Conservation (phyloP, 495 filamentous ascomycete species). For the Lophium mytilinum region DNA sequence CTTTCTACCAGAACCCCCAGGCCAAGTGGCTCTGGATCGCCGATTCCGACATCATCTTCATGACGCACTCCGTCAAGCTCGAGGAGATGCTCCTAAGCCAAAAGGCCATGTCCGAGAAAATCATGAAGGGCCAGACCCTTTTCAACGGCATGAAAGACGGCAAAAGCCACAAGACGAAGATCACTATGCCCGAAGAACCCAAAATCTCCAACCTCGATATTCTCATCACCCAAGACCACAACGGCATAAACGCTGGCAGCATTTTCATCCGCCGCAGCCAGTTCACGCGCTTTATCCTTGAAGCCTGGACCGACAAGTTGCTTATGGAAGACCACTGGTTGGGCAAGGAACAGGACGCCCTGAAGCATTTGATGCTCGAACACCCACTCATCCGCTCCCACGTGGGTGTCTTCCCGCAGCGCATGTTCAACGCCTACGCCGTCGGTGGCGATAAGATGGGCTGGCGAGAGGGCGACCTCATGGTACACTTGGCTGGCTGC, state of each 20-base stretch:
- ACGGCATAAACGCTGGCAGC: conserved; percentile 35
- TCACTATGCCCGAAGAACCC: conserved; percentile 24
- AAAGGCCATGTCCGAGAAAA: conserved; percentile 16
- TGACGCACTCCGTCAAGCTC: conserved; percentile 28
- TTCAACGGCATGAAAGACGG: conserved; percentile 17
- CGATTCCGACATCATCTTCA: conserved; percentile 36
- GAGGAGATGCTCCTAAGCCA: conserved; percentile 25
- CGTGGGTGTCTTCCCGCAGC: conserved; percentile 28
- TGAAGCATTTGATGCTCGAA: conserved; percentile 25
- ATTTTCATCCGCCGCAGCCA: conserved; percentile 33
- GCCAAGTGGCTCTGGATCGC: conserved; percentile 38
- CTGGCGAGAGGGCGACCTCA: conserved; percentile 31
- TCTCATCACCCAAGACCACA: conserved; percentile 35
- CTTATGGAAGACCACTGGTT: conserved; percentile 28
- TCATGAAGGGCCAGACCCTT: conserved; percentile 14
- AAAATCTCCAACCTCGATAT: conserved; percentile 18
- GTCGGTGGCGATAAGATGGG: conserved; percentile 27
- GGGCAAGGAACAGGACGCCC: conserved; percentile 32
- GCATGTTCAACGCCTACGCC: conserved; percentile 32
- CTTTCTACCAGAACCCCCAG: conserved; percentile 29
- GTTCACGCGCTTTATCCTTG: conserved; percentile 27
- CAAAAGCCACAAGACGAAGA: conserved; percentile 20
- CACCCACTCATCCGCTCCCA: conserved; percentile 30
- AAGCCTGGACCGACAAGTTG: conserved; percentile 33
- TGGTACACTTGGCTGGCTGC: conserved; percentile 36